Evolutionary conservation across 768 basidiomycete genomes (phyloP).

Genomic region (Chalciporus piperatus): DNA sequence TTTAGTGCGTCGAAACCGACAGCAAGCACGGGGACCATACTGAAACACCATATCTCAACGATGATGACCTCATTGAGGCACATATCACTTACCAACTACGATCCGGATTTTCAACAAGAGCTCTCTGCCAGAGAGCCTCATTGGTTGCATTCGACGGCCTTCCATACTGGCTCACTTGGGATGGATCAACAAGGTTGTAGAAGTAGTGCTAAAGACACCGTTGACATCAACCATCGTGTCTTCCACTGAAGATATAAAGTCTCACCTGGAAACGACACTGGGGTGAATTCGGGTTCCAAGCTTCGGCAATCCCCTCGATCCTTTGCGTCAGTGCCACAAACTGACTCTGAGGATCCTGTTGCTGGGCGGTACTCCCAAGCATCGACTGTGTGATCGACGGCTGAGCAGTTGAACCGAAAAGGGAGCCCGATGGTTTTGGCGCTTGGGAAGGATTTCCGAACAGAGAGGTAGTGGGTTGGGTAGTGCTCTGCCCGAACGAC

Average conservation of each 20-base stretch:
- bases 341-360: constrained; percentile 61
- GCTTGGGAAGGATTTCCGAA: constrained; percentile 19
- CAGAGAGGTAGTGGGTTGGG: background rate
- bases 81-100: constrained; percentile 53
- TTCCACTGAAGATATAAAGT: background rate
- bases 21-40: constrained; percentile 77
- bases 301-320: constrained; percentile 61
- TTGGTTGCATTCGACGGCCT: constrained; percentile 72
- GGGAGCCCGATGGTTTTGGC: constrained; percentile 22
- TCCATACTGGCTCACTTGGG: constrained; percentile 60
- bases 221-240: background rate
- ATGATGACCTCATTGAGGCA: background rate
- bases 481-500: background rate
- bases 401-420: constrained; percentile 32
- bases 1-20: constrained; percentile 81
- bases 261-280: constrained; percentile 78
- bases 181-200: constrained; percentile 79
- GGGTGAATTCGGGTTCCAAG: constrained; percentile 69
- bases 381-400: constrained; percentile 31
- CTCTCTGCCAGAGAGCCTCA: constrained; percentile 75
- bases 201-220: constrained; percentile 60
- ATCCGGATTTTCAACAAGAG: constrained; percentile 78
- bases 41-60: constrained; percentile 27
- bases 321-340: constrained; percentile 51
- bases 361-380: constrained; percentile 39